Evolutionary conservation across 1,284 basidiomycete species (phyloP).

Genomic region (Dichomitus squalens): DNA sequence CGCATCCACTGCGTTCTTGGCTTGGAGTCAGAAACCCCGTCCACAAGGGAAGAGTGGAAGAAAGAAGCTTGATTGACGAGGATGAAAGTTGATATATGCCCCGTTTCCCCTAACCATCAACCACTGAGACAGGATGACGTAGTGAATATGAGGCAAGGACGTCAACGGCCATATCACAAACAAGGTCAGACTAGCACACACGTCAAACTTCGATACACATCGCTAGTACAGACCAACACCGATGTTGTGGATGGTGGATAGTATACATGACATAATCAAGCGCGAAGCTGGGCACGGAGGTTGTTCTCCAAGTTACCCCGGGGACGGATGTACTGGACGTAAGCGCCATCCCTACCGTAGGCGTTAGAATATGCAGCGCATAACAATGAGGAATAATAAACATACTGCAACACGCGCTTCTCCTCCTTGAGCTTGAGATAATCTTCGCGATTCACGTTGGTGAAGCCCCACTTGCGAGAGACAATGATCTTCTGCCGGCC

Average conservation of each 20-base stretch:
- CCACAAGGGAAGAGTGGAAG: slow-evolving; percentile 7
- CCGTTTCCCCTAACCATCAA: slow-evolving; percentile 80
- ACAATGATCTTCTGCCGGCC: slow-evolving; percentile 99
- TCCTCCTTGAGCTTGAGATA: slow-evolving; percentile 89
- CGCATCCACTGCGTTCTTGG: slow-evolving; percentile 7
- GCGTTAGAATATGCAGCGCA: slow-evolving; percentile 23
- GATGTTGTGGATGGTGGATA: slow-evolving; percentile 24
- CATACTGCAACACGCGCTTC: slow-evolving; percentile 85
- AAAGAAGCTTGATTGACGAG: background rate
- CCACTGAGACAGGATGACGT: slow-evolving; percentile 62
- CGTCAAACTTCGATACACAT: background rate
- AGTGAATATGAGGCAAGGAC: slow-evolving; percentile 69
- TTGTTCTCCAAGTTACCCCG: slow-evolving; percentile 86
- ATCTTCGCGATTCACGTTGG: slow-evolving; percentile 90
- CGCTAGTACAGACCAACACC: slow-evolving; percentile 16
- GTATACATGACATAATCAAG: slow-evolving; percentile 38
- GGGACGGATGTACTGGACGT: slow-evolving; percentile 89
- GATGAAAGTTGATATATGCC: slow-evolving; percentile 57
- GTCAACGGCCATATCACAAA: slow-evolving; percentile 6
- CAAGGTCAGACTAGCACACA: slow-evolving; percentile 2
- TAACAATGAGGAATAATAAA: slow-evolving; percentile 27
- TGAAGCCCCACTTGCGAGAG: slow-evolving; percentile 98
- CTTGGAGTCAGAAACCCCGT: background rate
- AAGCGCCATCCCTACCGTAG: slow-evolving; percentile 74
- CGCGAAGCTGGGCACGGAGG: slow-evolving; percentile 82